phyloP scores from a whole-genome alignment of 2,329 filamentous ascomycete genomes.

The Zymoseptoria tritici region DNA sequence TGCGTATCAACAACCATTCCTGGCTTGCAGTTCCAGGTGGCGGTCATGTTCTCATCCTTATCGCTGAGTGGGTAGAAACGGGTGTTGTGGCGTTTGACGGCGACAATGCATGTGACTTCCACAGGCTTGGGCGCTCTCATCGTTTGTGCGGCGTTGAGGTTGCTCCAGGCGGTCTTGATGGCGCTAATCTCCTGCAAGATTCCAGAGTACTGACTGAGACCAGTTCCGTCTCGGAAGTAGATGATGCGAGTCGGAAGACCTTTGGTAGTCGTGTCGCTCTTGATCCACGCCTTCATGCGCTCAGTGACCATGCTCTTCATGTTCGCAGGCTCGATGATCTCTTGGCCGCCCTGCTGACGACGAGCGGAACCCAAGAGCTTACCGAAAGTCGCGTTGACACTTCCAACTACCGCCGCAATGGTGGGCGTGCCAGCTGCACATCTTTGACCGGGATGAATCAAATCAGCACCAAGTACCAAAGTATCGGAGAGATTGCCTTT shows the following conservation, averaged over 20 bases:
- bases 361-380: conserved; percentile 31
- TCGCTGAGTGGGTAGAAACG: conserved; percentile 30
- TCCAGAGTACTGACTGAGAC: background rate
- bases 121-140: background rate
- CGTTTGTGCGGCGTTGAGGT: background rate
- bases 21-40: conserved; percentile 10
- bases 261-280: background rate
- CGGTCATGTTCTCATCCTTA: background rate
- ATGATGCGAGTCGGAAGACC: conserved; percentile 17
- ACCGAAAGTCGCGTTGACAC: conserved; percentile 5
- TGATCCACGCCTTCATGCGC: conserved; percentile 5
- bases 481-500: conserved; percentile 7
- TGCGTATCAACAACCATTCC: conserved; percentile 13
- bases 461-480: conserved; percentile 1
- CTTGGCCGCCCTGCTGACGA: conserved; percentile 17
- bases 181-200: background rate
- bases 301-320: conserved; percentile 1
- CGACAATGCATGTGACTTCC: conserved; percentile 29
- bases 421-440: conserved; percentile 26
- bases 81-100: conserved; percentile 34
- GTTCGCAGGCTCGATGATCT: background rate
- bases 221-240: conserved; percentile 9
- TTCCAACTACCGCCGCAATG: conserved; percentile 18
- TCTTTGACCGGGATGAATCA: conserved; percentile 1
- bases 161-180: background rate